Evolutionary conservation across 352 stramenopile species (phyloP), one percentile per base, ranked within the genome.

Genomic region (Phytophthora podocarpi): DNA sequence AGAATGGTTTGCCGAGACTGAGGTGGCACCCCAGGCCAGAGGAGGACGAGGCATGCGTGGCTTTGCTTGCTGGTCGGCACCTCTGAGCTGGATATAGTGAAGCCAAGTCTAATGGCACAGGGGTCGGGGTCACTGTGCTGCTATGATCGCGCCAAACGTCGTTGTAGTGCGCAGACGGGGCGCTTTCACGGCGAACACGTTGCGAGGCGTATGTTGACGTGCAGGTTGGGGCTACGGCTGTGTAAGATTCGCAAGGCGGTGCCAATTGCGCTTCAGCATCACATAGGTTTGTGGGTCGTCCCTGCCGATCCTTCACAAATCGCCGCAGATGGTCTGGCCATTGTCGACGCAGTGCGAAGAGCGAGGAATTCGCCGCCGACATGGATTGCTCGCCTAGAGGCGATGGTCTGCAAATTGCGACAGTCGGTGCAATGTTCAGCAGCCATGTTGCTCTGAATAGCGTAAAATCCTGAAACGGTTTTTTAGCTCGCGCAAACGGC

Each of bases 1-100:
- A 72, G 41, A 76, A 70, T 76, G 67, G 35, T 20, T 36, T n/a
- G n/a, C n/a, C n/a, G 36, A 34, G 12, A 27, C 24, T 40, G 45
- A 51, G 31, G 16, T 48, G 21, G 60, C 35, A 37, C 31, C 26
- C 43, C 32, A 49, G 55, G 49, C n/a, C n/a, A n/a, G 53, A 40
- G 45, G 54, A 60, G 42, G 54, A 57, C 55, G 54, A 43, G 11
- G 26, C 39, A 48, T n/a, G n/a, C n/a, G n/a, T n/a, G n/a, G n/a
- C n/a, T n/a, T 55, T 48, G 50, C 59, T 60, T 60, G 49, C 42
- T 61, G 35, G 59, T 61, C 20, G n/a, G 10, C 28, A 31, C 42
- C 23, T 46, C 20, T 4, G 16, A 6, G 24, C n/a, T 20, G 18
- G 20, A 12, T n/a, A 60, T 59, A 57, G 21, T 55, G 52, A 32